Evolutionary conservation across 257 asterid genomes (phyloP).

Genomic region (Handroanthus guayacan): DNA sequence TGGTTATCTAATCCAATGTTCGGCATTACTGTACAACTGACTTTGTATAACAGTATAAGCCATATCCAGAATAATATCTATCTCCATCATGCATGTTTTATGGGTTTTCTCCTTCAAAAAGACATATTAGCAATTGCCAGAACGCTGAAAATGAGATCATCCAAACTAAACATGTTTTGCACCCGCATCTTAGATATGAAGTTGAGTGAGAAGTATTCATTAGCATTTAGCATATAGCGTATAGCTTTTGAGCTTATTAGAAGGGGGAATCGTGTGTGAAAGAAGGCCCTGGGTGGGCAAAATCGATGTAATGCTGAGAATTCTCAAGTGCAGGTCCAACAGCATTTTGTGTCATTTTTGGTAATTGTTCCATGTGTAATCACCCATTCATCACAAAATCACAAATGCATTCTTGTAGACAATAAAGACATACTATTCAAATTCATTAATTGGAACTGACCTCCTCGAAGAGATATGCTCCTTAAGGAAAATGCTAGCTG

Average conservation of each 20-base stretch:
- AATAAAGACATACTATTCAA: slow-evolving; percentile 28
- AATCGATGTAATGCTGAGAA: slow-evolving; percentile 13
- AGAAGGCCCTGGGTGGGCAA: slow-evolving; percentile 26
- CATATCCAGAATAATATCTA: slow-evolving; percentile 16
- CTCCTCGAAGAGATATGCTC: slow-evolving; percentile 70
- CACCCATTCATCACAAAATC: slow-evolving; percentile 19
- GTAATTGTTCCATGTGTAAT: slow-evolving; percentile 16
- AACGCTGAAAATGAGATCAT: slow-evolving; percentile 10
- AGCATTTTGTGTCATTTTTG: slow-evolving; percentile 9
- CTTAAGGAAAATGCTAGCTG: slow-evolving; percentile 77
- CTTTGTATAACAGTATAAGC: not conserved
- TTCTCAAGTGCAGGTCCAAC: slow-evolving; percentile 21
- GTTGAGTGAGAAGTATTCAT: slow-evolving; percentile 14
- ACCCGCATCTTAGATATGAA: slow-evolving; percentile 11
- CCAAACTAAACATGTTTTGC: slow-evolving; percentile 25
- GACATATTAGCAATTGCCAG: slow-evolving; percentile 23
- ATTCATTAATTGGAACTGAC: slow-evolving; percentile 47
- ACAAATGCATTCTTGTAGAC: slow-evolving; percentile 15
- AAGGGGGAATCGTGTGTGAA: slow-evolving; percentile 1
- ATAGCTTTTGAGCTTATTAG: slow-evolving; percentile 13
- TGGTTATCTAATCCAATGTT: slow-evolving; percentile 11
- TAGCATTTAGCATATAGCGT: not conserved
- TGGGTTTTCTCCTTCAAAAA: slow-evolving; percentile 14
- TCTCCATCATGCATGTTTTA: slow-evolving; percentile 28
- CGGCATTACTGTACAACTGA: slow-evolving; percentile 6